Conservation (phyloP, 148 eudicot genomes). For the Cornus florida region DNA sequence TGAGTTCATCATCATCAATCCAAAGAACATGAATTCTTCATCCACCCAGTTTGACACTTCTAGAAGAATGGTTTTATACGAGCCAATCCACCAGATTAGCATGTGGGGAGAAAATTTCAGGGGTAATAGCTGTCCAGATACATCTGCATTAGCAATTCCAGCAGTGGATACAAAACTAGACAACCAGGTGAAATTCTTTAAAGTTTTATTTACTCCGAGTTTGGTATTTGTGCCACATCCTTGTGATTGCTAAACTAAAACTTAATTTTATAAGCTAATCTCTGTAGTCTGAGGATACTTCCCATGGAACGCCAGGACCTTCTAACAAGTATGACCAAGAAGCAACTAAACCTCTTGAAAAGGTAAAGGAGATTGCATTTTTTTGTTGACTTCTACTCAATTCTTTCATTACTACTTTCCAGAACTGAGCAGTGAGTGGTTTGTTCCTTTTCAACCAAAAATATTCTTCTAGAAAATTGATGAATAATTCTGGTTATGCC, state of each 20-base stretch:
- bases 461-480: background rate
- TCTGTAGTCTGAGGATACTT: conserved; percentile 77
- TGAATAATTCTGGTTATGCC: background rate
- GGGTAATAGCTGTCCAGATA: conserved; percentile 51
- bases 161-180: conserved; percentile 61
- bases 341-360: conserved; percentile 58
- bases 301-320: conserved; percentile 58
- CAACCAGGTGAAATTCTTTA: conserved; percentile 49
- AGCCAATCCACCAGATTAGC: conserved; percentile 76
- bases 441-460: background rate
- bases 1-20: conserved; percentile 2
- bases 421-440: background rate
- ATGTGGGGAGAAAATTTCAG: conserved; percentile 78
- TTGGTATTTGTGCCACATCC: background rate
- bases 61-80: conserved; percentile 81
- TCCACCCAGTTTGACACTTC: conserved; percentile 56
- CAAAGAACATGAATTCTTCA: conserved; percentile 61
- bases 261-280: background rate
- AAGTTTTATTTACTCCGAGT: background rate
- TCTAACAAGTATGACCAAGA: conserved; percentile 71
- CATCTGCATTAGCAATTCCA: conserved; percentile 49
- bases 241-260: conserved; percentile 8
- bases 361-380: conserved; percentile 40
- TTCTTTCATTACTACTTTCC: background rate
- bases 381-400: background rate